Evolutionary conservation across 202 grass and related monocot species (phyloP).

Genomic region (Bolboschoenoplectus hybrid): DNA sequence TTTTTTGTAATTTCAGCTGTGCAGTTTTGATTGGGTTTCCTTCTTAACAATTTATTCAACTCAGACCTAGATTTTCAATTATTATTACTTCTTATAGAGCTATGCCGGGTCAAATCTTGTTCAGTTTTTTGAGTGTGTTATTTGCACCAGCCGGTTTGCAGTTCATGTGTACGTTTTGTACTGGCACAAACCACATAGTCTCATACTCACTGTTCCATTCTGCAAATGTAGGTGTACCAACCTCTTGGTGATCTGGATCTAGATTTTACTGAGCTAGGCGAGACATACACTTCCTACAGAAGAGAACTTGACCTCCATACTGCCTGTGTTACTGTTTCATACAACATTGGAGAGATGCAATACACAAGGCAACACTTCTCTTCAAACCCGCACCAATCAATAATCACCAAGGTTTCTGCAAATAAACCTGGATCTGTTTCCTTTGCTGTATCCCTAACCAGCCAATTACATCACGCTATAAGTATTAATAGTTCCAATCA

Average conservation of each 20-base stretch:
- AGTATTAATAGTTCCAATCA: constrained; percentile 58
- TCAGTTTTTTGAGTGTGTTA: background rate
- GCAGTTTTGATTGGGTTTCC: background rate
- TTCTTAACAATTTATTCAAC: background rate
- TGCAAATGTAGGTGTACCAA: constrained; percentile 78
- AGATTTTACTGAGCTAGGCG: constrained; percentile 52
- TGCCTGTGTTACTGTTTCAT: constrained; percentile 67
- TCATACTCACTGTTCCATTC: background rate
- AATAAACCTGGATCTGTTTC: constrained; percentile 64
- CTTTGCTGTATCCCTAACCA: constrained; percentile 63
- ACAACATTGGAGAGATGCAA: constrained; percentile 66
- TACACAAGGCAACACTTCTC: constrained; percentile 83
- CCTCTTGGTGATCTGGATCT: constrained; percentile 80
- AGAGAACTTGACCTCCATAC: constrained; percentile 81
- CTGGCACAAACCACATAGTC: background rate
- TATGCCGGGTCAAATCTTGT: background rate
- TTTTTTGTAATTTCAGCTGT: background rate
- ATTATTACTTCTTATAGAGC: background rate
- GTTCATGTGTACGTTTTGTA: constrained; percentile 5
- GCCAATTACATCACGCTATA: constrained; percentile 59
- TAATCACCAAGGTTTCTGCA: constrained; percentile 68
- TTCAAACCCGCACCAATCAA: constrained; percentile 77
- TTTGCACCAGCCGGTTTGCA: background rate
- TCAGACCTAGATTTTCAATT: background rate
- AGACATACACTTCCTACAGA: constrained; percentile 58